phyloP scores from a whole-genome alignment of 148 eudicot species.

The Simmondsia chinensis region DNA sequence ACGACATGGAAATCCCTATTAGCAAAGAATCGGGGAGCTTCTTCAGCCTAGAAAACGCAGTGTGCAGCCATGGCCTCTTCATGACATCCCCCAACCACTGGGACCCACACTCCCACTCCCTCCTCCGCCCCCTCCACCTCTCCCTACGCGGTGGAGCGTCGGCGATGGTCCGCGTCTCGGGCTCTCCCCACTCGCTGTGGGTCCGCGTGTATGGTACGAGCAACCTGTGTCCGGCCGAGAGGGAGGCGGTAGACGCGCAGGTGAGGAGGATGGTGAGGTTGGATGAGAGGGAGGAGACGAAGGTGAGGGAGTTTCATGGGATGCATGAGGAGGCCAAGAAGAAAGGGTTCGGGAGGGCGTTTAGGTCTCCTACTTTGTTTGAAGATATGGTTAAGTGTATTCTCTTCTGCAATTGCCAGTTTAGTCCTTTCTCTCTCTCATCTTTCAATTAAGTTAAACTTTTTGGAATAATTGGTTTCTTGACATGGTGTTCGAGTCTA shows the following conservation, averaged over 20 bases:
- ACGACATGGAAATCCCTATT: too few species aligned
- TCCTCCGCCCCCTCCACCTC: constrained; percentile 9
- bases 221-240: constrained; percentile 19
- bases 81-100: constrained; percentile 60
- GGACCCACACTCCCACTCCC: constrained; percentile 26
- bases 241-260: constrained; percentile 22
- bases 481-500: not conserved
- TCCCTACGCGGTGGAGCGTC: too few species aligned
- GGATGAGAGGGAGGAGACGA: constrained; percentile 42
- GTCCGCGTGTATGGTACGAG: constrained; percentile 25
- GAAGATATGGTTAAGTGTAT: constrained; percentile 83
- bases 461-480: not conserved
- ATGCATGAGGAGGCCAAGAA: constrained; percentile 38
- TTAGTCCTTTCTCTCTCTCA: not conserved
- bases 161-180: constrained; percentile 38
- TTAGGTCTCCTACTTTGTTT: constrained; percentile 74
- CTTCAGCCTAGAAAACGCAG: constrained; percentile 42
- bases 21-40: too few species aligned
- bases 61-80: constrained; percentile 61
- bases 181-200: constrained; percentile 27
- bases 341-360: constrained; percentile 57
- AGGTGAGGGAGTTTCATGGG: constrained; percentile 42
- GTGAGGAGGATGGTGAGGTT: constrained; percentile 70
- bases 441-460: not conserved
- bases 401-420: constrained; percentile 69